Percentiles rank a stretch among this genome's conserved stretches.
Evolutionary conservation across 257 asterid species (phyloP).

Genomic region (Jasminum sambac): DNA sequence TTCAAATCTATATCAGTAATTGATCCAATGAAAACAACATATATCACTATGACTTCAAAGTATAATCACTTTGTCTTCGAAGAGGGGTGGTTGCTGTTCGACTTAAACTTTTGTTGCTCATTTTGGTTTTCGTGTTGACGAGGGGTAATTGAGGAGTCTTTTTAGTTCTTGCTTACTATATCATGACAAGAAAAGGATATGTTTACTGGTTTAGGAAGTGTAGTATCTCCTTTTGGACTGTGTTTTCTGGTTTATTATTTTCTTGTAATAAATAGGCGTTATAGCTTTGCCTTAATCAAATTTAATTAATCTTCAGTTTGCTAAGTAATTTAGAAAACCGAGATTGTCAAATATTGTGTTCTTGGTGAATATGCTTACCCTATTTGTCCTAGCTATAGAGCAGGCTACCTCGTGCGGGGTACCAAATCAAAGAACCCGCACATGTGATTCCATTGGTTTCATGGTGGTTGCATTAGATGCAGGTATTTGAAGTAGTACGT

Average conservation of each 20-base stretch:
- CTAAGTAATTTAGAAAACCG: background rate
- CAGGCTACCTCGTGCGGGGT: no score
- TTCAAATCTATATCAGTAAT: no score
- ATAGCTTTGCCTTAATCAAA: background rate
- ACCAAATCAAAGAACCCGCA: no score
- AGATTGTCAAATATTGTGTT: background rate
- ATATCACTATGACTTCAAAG: no score
- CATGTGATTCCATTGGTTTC: no score
- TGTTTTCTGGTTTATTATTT: background rate
- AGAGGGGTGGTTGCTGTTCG: slow-evolving; percentile 68
- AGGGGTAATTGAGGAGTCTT: background rate
- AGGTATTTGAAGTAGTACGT: no score
- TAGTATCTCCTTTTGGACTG: background rate
- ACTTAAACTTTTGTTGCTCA: slow-evolving; percentile 39
- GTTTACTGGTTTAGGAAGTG: background rate
- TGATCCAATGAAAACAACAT: no score
- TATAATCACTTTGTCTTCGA: no score
- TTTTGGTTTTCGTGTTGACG: background rate
- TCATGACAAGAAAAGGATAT: background rate
- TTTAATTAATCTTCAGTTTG: background rate
- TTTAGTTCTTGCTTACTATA: background rate
- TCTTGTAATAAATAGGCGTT: background rate
- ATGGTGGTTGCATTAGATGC: no score
- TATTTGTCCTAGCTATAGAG: no score
- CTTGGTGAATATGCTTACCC: background rate